Evolutionary conservation across 345 rosid species (phyloP), one percentile per base, ranked within the genome.

Genomic region (Clausena lansium): DNA sequence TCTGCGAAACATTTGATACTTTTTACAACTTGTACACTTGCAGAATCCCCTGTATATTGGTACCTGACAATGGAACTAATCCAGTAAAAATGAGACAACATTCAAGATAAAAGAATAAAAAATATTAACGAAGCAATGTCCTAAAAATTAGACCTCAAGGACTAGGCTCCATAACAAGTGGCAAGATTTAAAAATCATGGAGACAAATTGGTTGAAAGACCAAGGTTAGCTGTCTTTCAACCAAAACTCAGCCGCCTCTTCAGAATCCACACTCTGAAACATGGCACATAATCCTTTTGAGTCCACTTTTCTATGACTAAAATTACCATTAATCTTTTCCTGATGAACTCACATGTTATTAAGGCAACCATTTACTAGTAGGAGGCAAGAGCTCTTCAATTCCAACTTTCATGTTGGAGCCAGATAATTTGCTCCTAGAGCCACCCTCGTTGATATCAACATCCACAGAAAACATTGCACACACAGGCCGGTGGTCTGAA

Each of bases 401-500:
- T 77, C 82, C 87, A 70, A 83, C 82, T 86, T 79, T 79, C 82
- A 87, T 82, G 78, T 80, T 69, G n/a, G 67, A 28, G 63, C 76
- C 77, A 13, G 81, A 61, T 24, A 52, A 65, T 69, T 61, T 84
- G 55, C 69, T 86, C 58, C 62, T 83, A 8, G 70, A 19, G 70
- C 84, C 86, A 70, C 78, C 80, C 73, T 91, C 90, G 9, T 67
- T 32, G 71, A 85, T 84, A 54, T 82, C 86, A n/a, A 86, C 91
- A 73, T 86, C 87, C 32, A 94, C 87, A n/a, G 79, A 27, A 81
- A 96, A 94, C 47, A 82, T 81, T 3, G 92, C 78, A 47, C 90
- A 89, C 2, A 96, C 99, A 1, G 98, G 98, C 7, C 99, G 85
- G 80, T 96, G 99, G 78, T 96, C 98, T 4, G 99, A 96, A 74